Conservation (phyloP, 176 grass and related monocot species). For the Poa pratensis region DNA sequence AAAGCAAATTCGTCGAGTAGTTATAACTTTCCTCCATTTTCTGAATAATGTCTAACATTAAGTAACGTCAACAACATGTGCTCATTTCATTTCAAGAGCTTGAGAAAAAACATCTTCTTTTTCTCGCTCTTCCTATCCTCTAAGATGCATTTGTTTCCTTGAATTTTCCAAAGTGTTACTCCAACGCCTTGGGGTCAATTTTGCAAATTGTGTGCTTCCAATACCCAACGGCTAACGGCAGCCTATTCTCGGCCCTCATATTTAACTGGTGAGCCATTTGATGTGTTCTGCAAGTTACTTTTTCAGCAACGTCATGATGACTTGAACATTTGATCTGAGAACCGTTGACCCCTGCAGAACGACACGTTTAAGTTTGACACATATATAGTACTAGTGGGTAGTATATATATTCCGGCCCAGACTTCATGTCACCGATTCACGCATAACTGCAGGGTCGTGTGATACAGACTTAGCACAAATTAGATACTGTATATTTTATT, state of each 20-base stretch:
- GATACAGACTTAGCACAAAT: background rate
- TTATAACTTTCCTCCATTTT: background rate
- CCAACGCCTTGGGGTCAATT: background rate
- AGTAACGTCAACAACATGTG: background rate
- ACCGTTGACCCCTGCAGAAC: background rate
- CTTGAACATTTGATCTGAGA: background rate
- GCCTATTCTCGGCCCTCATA: background rate
- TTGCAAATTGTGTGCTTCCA: background rate
- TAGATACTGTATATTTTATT: background rate
- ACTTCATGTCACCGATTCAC: background rate
- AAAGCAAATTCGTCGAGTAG: background rate
- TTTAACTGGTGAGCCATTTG: background rate
- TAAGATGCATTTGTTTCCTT: background rate
- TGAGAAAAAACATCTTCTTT: background rate
- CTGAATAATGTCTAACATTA: background rate
- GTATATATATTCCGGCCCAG: background rate
- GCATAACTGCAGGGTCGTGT: background rate
- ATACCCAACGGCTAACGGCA: background rate
- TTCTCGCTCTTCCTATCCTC: background rate
- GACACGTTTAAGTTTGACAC: background rate
- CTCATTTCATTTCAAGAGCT: background rate
- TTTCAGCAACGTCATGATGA: constrained; percentile 14
- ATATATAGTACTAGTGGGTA: background rate
- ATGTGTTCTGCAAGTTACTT: background rate
- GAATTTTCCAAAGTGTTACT: background rate